These are phyloP conservation scores for Mimosa bimucronata DNA, from an alignment of 306 rosid species.

Conservation along the genomic window DNA sequence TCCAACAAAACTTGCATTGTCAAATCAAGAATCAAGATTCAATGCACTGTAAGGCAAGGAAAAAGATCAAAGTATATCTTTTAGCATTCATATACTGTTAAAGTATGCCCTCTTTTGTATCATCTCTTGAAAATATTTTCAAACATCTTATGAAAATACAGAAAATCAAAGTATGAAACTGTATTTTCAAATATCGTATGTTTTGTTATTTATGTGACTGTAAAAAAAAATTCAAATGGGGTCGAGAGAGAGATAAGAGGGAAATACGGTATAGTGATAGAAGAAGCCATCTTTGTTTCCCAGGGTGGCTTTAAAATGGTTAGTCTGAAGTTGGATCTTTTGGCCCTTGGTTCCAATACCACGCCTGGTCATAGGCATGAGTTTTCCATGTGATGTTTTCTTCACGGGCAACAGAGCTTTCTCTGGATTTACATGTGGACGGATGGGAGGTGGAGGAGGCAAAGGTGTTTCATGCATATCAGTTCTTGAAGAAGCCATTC, in stretches of 20 bases:
- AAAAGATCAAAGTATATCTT: too few species aligned
- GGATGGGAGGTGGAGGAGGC: constrained; percentile 36
- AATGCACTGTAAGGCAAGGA: too few species aligned
- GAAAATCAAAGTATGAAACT: too few species aligned
- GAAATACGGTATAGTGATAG: constrained; percentile 45
- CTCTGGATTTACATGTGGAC: constrained; percentile 8
- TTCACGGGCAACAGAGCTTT: background rate
- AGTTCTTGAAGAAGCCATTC: constrained; percentile 32
- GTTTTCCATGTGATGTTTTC: background rate
- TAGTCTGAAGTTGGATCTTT: constrained; percentile 38
- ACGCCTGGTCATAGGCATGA: constrained; percentile 42
- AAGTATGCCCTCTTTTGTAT: too few species aligned
- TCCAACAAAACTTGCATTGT: constrained; percentile 1
- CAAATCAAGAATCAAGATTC: background rate
- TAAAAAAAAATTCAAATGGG: background rate
- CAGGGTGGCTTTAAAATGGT: constrained; percentile 45
- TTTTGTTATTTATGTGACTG: background rate
- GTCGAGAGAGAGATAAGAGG: background rate
- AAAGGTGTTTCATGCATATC: constrained; percentile 21
- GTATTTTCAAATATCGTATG: too few species aligned
- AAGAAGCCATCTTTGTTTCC: constrained; percentile 38
- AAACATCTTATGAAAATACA: too few species aligned
- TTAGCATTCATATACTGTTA: too few species aligned
- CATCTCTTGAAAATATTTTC: too few species aligned
- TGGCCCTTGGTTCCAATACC: constrained; percentile 45